Evolutionary conservation across 257 asterid species (phyloP).

Genomic region (Fraxinus quadrangulata): DNA sequence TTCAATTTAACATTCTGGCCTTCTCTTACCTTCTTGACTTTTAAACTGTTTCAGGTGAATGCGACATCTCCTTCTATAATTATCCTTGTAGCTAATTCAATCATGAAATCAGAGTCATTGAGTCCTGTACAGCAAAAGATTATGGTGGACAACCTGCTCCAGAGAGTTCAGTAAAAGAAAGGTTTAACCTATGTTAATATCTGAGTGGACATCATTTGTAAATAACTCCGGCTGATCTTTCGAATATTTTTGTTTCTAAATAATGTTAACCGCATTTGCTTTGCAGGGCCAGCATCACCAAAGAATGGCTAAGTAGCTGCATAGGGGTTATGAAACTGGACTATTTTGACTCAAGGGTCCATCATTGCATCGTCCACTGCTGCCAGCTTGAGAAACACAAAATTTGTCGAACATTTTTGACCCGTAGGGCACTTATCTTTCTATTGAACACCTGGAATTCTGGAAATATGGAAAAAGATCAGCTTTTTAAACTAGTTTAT

Average conservation of each 20-base stretch:
- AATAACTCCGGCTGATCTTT: slow-evolving; percentile 6
- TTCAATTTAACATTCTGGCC: not conserved
- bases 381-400: not conserved
- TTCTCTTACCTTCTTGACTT: slow-evolving; percentile 7
- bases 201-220: slow-evolving; percentile 11
- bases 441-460: not conserved
- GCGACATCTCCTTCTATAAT: slow-evolving; percentile 62
- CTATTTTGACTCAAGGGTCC: not conserved
- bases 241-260: not conserved
- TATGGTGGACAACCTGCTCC: slow-evolving; percentile 76
- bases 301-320: not conserved
- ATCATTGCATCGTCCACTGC: not conserved
- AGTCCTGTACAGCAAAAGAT: slow-evolving; percentile 82
- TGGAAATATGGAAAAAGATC: not conserved
- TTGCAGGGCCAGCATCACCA: not conserved
- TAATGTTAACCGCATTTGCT: not conserved
- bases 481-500: not conserved
- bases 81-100: slow-evolving; percentile 82
- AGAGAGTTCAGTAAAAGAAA: slow-evolving; percentile 50
- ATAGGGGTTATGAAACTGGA: not conserved
- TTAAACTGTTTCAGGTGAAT: slow-evolving; percentile 55
- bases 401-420: not conserved
- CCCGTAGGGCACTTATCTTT: not conserved
- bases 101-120: slow-evolving; percentile 75
- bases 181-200: not conserved